Conservation (phyloP, 495 filamentous ascomycete species). For the Podospora pseudocomata region DNA sequence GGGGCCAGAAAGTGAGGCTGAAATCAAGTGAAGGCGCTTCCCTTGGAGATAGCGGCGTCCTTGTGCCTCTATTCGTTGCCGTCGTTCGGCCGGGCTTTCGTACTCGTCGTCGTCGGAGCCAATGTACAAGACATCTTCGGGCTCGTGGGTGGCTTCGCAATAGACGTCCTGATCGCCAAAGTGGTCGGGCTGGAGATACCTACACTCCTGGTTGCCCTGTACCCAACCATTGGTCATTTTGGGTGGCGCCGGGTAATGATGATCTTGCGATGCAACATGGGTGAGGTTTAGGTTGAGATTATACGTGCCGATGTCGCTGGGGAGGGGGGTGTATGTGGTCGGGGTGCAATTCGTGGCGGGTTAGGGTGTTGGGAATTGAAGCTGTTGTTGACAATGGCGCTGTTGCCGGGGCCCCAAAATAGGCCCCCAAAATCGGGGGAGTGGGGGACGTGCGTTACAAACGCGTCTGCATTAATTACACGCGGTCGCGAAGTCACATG, state of each 20-base stretch:
- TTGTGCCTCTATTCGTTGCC: constrained; percentile 54
- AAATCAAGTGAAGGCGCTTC: constrained; percentile 55
- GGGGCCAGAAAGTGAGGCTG: constrained; percentile 60
- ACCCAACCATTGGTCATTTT: constrained; percentile 10
- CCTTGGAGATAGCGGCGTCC: constrained; percentile 59
- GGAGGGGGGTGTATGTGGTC: neutral
- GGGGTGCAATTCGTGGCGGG: neutral
- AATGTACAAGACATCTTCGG: constrained; percentile 42
- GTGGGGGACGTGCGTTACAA: constrained; percentile 6
- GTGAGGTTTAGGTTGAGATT: neutral
- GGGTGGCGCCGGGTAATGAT: neutral
- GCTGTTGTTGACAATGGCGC: neutral
- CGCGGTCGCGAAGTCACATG: constrained; percentile 29
- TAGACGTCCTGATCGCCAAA: constrained; percentile 39
- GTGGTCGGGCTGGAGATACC: constrained; percentile 23
- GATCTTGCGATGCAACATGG: neutral
- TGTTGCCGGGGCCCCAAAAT: constrained; percentile 15
- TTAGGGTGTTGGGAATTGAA: neutral
- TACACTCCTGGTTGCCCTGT: neutral
- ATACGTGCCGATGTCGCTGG: neutral
- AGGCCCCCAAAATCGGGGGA: constrained; percentile 8
- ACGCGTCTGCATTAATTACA: constrained; percentile 28
- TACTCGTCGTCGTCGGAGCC: constrained; percentile 61
- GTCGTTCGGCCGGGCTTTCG: constrained; percentile 46
- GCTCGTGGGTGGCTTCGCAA: constrained; percentile 37